phyloP scores from a whole-genome alignment of 148 eudicot genomes.

The Amaranthus cruentus region DNA sequence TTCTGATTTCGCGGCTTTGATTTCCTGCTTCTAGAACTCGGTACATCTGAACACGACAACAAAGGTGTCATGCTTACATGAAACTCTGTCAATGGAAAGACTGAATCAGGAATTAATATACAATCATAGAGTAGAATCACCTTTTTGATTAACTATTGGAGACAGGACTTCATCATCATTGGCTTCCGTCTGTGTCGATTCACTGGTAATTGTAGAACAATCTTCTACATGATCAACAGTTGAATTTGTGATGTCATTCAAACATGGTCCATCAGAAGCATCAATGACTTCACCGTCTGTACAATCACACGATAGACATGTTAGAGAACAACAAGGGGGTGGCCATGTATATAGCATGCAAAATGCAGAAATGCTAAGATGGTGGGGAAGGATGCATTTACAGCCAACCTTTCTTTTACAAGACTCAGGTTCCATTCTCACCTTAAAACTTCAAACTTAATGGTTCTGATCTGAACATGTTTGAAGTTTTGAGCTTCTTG shows the following conservation, averaged over 20 bases:
- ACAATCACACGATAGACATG: constrained; percentile 20
- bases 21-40: constrained; percentile 44
- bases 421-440: neutral
- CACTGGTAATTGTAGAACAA: constrained; percentile 45
- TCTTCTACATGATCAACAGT: constrained; percentile 23
- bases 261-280: constrained; percentile 13
- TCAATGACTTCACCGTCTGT: constrained; percentile 40
- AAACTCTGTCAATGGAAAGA: constrained; percentile 4
- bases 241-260: constrained; percentile 13
- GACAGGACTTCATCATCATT: constrained; percentile 57
- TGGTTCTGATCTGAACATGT: no score
- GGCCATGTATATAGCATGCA: neutral
- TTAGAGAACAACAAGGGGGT: constrained; percentile 4
- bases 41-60: constrained; percentile 34
- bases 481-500: no score
- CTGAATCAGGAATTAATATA: neutral
- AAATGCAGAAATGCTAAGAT: neutral
- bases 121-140: constrained; percentile 22
- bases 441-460: neutral
- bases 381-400: neutral
- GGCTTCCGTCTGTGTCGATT: constrained; percentile 37
- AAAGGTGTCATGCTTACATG: constrained; percentile 4
- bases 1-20: constrained; percentile 34
- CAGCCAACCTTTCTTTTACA: neutral
- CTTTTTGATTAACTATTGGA: constrained; percentile 35